Conservation (phyloP, 1,139 yeast genomes). For the Kluyveromyces sp. region DNA sequence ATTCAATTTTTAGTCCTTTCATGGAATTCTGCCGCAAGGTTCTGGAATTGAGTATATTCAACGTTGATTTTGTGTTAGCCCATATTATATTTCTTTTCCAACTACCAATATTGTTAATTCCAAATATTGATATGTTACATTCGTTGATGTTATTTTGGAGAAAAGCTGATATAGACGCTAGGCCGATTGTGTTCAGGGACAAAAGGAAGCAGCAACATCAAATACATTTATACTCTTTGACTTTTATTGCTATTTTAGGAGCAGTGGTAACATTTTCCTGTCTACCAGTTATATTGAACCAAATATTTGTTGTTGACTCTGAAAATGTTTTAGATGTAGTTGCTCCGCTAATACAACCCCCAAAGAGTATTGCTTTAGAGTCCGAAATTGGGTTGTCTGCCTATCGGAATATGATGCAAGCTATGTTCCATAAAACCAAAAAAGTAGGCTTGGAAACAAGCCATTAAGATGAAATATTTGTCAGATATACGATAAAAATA, state of each 20-base stretch:
- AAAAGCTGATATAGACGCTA: slow-evolving; percentile 44
- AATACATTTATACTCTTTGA: slow-evolving; percentile 30
- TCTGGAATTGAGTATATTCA: slow-evolving; percentile 48
- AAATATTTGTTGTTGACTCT: slow-evolving; percentile 31
- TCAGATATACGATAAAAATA: too few relatives aligned
- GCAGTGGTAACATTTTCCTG: slow-evolving; percentile 32
- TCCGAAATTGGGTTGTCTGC: slow-evolving; percentile 37
- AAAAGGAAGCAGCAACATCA: slow-evolving; percentile 67
- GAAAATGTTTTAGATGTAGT: slow-evolving; percentile 34
- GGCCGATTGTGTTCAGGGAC: slow-evolving; percentile 52
- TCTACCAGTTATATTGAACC: slow-evolving; percentile 32
- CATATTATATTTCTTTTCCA: slow-evolving; percentile 46
- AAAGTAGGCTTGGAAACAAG: too few relatives aligned
- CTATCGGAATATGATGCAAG: slow-evolving; percentile 10
- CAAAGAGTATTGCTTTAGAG: slow-evolving; percentile 16
- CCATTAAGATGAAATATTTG: too few relatives aligned
- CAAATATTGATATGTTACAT: slow-evolving; percentile 52
- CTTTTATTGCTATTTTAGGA: slow-evolving; percentile 33
- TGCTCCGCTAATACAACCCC: slow-evolving; percentile 38
- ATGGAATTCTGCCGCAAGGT: slow-evolving; percentile 49
- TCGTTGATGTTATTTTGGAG: slow-evolving; percentile 54
- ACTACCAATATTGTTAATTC: slow-evolving; percentile 46
- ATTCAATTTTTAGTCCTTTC: slow-evolving; percentile 48
- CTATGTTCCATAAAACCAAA: not conserved
- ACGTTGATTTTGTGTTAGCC: slow-evolving; percentile 44